These are phyloP conservation scores for Datura wrightii DNA, from an alignment of 257 asterid species.

Conservation along the genomic window DNA sequence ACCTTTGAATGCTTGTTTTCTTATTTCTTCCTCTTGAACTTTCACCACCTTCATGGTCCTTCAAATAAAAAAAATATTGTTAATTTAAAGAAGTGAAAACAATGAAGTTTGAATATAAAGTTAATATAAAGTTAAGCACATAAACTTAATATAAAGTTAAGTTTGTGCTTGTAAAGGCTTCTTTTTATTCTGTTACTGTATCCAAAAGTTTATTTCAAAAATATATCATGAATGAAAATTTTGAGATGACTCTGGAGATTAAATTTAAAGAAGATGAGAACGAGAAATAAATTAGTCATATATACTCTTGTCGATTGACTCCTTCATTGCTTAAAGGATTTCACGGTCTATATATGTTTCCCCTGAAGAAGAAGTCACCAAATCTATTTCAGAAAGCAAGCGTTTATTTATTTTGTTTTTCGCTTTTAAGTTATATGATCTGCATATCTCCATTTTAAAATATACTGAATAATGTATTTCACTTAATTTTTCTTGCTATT, in stretches of 20 bases:
- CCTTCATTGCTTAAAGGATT: conserved; percentile 47
- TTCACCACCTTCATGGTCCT: too few species aligned
- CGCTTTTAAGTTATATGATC: conserved; percentile 54
- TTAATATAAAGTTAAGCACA: too few species aligned
- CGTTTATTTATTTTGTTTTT: conserved; percentile 47
- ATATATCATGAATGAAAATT: conserved; percentile 48
- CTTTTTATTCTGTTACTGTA: conserved; percentile 37
- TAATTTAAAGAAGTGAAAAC: too few species aligned
- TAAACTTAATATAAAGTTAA: too few species aligned
- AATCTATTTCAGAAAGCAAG: conserved; percentile 59
- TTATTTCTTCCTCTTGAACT: too few species aligned
- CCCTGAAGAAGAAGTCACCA: conserved; percentile 39
- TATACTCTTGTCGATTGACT: conserved; percentile 39
- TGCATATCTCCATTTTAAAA: conserved; percentile 44
- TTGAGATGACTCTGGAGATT: conserved; percentile 49
- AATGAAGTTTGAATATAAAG: too few species aligned
- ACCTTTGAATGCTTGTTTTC: too few species aligned
- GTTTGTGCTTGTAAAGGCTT: too few species aligned
- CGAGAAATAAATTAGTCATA: conserved; percentile 22
- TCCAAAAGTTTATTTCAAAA: conserved; percentile 54
- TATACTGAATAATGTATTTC: conserved; percentile 38
- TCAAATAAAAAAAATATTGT: too few species aligned
- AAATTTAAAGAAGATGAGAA: conserved; percentile 18
- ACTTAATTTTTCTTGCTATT: conserved; percentile 29
- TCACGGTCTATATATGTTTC: conserved; percentile 58